These are phyloP conservation scores for Botryotinia narcissicola DNA, from an alignment of 2,329 filamentous ascomycete species.

Conservation along the genomic window DNA sequence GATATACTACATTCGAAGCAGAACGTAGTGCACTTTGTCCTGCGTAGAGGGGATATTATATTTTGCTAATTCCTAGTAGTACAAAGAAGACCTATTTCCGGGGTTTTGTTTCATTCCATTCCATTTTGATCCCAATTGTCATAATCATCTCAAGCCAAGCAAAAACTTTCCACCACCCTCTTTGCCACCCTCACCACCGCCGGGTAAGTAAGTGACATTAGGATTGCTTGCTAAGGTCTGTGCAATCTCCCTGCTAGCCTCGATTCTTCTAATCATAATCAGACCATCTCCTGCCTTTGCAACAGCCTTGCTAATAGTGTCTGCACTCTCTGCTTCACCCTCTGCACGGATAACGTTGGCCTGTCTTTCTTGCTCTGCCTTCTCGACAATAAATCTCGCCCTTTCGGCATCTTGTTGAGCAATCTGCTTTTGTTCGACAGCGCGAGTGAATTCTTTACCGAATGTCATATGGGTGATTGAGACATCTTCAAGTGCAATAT, in stretches of 20 bases:
- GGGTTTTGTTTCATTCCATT: slow-evolving; percentile 10
- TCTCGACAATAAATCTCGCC: slow-evolving; percentile 96
- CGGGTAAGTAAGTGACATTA: slow-evolving; percentile 91
- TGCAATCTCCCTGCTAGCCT: slow-evolving; percentile 94
- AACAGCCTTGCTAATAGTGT: slow-evolving; percentile 91
- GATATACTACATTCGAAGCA: background rate
- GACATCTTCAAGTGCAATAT: slow-evolving; percentile 97
- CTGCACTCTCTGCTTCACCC: slow-evolving; percentile 94
- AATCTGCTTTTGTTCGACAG: slow-evolving; percentile 99
- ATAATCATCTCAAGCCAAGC: slow-evolving; percentile 56
- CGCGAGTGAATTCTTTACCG: slow-evolving; percentile 96
- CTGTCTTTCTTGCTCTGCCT: slow-evolving; percentile 97
- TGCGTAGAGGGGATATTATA: slow-evolving; percentile 19
- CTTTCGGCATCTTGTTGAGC: slow-evolving; percentile 98
- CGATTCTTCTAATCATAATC: slow-evolving; percentile 94
- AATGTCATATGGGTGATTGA: slow-evolving; percentile 99
- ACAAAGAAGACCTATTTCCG: slow-evolving; percentile 16
- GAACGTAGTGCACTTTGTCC: background rate
- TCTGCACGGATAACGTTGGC: slow-evolving; percentile 98
- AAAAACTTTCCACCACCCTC: slow-evolving; percentile 57
- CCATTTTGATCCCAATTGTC: slow-evolving; percentile 8
- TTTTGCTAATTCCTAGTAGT: slow-evolving; percentile 21
- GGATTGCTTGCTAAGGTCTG: slow-evolving; percentile 85
- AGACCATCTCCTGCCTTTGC: slow-evolving; percentile 90
- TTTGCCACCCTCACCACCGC: slow-evolving; percentile 63